Base-by-base conservation (phyloP, 2,329 filamentous ascomycete genomes). In the Stachybotrys echinatus region DNA sequence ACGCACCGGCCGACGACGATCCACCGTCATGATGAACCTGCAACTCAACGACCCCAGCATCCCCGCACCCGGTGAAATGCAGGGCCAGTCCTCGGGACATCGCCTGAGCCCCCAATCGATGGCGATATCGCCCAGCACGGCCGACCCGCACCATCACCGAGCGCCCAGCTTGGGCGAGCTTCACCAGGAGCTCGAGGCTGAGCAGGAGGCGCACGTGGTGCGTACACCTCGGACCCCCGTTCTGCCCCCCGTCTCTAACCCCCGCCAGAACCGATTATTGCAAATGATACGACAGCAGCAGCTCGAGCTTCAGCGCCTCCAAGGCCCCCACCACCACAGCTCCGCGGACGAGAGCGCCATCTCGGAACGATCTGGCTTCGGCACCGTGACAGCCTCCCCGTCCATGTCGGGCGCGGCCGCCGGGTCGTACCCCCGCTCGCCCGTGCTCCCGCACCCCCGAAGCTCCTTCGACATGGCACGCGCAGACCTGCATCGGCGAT, bases 131-230 rank as follows among this genome's bases (percentile, higher is more conserved):
- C 75, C 79, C 7, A 64, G 74, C 47, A 61, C 69, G 48, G 65
- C 63, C 31, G 81, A 84, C 56, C 79, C 83, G 17, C 77, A 82
- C 57, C 85, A 88, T 60, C 79, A 82, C 56, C 76, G 87, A 45
- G 72, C 84, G 1, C 86, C 86, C 3, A 90, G 87, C 62, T 67
- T 91, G 54, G 87, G 87, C 18, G 87, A 90, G 66, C 79, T 91
- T 40, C 87, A 91, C 58, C 87, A 91, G 63, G 85, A 90, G 67
- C 74, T 91, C 2, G 87, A 91, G 65, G 86, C 84, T 48, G 87
- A 91, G 68, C 87, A 90, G 64, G 87, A 91, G 62, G 85, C 83
- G 21, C 87, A 90, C 68, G 87, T 91, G 55, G 83, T 86, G 72
- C 47, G 80, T 68, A 18, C 42, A 6, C n/a, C 23, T 4, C 5